Evolutionary conservation across 2,329 filamentous ascomycete species (phyloP).

Genomic region (Fusarium vanettenii): DNA sequence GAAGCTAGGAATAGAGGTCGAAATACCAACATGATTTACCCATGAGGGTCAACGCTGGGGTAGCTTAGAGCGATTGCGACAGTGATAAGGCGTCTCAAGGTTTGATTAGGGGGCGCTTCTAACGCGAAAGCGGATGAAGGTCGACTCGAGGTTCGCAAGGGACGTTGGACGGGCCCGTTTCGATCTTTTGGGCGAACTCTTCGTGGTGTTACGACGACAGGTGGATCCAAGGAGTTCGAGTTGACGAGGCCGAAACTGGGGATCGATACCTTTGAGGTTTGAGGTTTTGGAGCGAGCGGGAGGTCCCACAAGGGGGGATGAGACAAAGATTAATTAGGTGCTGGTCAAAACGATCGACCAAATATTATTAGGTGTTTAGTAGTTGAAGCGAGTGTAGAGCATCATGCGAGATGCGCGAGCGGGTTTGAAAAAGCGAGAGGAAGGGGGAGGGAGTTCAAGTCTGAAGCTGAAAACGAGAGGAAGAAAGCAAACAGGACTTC

Average conservation of each 20-base stretch:
- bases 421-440: conserved; percentile 15
- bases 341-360: background rate
- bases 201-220: conserved; percentile 24
- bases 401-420: conserved; percentile 31
- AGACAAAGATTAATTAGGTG: conserved; percentile 5
- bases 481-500: conserved; percentile 16
- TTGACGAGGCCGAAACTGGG: conserved; percentile 12
- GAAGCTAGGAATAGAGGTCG: background rate
- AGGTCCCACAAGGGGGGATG: background rate
- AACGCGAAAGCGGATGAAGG: background rate
- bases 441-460: conserved; percentile 4
- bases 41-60: conserved; percentile 41
- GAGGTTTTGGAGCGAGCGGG: conserved; percentile 13
- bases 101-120: conserved; percentile 1
- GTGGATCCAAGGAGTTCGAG: conserved; percentile 21
- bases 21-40: conserved; percentile 52
- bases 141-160: background rate
- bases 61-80: conserved; percentile 2
- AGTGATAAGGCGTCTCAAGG: background rate
- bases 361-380: conserved; percentile 4
- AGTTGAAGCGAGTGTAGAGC: conserved; percentile 38
- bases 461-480: conserved; percentile 24
- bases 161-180: background rate
- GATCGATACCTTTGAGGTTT: conserved; percentile 6
- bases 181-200: conserved; percentile 9